These are phyloP conservation scores for Clavispora asparagi DNA, from an alignment of 805 yeast genomes.

Conservation along the genomic window DNA sequence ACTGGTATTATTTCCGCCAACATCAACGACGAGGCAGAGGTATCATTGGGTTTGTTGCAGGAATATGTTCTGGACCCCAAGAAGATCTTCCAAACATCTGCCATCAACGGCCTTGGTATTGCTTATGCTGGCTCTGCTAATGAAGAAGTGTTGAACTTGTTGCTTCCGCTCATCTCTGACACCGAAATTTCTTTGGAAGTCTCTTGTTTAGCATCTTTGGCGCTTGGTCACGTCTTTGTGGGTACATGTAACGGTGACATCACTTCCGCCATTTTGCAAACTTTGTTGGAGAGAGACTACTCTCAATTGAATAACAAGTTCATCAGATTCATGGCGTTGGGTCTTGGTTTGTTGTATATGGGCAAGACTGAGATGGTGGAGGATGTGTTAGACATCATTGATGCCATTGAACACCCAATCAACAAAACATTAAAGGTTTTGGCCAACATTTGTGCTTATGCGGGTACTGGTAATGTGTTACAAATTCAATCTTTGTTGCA, in stretches of 20 bases:
- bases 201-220: slow-evolving; percentile 80
- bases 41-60: slow-evolving; percentile 79
- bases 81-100: slow-evolving; percentile 64
- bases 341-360: slow-evolving; percentile 85
- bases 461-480: slow-evolving; percentile 96
- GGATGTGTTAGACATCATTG: slow-evolving; percentile 88
- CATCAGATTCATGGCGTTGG: slow-evolving; percentile 86
- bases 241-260: slow-evolving; percentile 95
- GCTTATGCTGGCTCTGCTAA: slow-evolving; percentile 94
- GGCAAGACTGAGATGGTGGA: slow-evolving; percentile 93
- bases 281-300: slow-evolving; percentile 79
- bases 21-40: slow-evolving; percentile 93
- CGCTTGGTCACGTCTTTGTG: slow-evolving; percentile 90
- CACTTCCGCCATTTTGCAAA: slow-evolving; percentile 86
- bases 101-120: slow-evolving; percentile 87
- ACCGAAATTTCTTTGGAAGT: slow-evolving; percentile 69
- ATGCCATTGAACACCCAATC: slow-evolving; percentile 93
- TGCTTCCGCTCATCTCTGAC: slow-evolving; percentile 81
- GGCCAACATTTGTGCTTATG: slow-evolving; percentile 89
- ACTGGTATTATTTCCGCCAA: slow-evolving; percentile 89
- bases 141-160: slow-evolving; percentile 70
- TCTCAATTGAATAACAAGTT: slow-evolving; percentile 77
- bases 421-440: slow-evolving; percentile 83
- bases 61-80: slow-evolving; percentile 71
- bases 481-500: slow-evolving; percentile 89